These are phyloP conservation scores for Dimocarpus longan DNA, from an alignment of 345 rosid genomes.

Conservation along the genomic window DNA sequence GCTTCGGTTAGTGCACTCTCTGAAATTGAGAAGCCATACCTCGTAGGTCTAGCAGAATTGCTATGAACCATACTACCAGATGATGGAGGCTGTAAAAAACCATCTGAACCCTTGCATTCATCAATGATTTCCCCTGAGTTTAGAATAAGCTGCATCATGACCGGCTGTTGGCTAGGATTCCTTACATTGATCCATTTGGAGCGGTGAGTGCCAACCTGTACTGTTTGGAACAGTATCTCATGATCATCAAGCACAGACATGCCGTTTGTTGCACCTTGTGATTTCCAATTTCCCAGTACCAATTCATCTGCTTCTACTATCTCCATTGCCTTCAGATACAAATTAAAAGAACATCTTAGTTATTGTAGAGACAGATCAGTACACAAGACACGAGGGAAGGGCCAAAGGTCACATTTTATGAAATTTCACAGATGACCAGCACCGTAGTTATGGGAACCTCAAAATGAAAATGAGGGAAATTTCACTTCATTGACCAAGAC, in stretches of 20 bases:
- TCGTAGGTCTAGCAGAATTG: slow-evolving; percentile 24
- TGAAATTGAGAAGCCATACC: slow-evolving; percentile 57
- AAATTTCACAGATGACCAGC: slow-evolving; percentile 3
- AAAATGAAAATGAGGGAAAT: neutral
- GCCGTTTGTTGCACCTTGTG: slow-evolving; percentile 48
- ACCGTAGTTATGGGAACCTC: neutral
- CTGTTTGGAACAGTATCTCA: slow-evolving; percentile 51
- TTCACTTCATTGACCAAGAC: neutral
- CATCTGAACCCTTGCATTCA: slow-evolving; percentile 47
- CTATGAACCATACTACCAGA: slow-evolving; percentile 28
- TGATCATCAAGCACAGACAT: slow-evolving; percentile 60
- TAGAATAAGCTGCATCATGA: slow-evolving; percentile 73
- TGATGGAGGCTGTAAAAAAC: slow-evolving; percentile 30
- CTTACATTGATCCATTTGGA: slow-evolving; percentile 63
- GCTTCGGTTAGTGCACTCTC: slow-evolving; percentile 54
- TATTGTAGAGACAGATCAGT: neutral
- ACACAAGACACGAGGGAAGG: neutral
- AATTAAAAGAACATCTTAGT: slow-evolving; percentile 20
- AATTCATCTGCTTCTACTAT: slow-evolving; percentile 49
- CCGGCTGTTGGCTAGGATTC: slow-evolving; percentile 69
- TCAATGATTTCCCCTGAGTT: slow-evolving; percentile 61
- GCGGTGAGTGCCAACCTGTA: slow-evolving; percentile 49
- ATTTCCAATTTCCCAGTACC: slow-evolving; percentile 62
- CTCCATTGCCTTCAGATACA: slow-evolving; percentile 40
- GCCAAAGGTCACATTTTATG: neutral